Evolutionary conservation across 139 green algal genomes (phyloP), one percentile per base, ranked within the genome.

Genomic region (Mychonastes homosphaera): DNA sequence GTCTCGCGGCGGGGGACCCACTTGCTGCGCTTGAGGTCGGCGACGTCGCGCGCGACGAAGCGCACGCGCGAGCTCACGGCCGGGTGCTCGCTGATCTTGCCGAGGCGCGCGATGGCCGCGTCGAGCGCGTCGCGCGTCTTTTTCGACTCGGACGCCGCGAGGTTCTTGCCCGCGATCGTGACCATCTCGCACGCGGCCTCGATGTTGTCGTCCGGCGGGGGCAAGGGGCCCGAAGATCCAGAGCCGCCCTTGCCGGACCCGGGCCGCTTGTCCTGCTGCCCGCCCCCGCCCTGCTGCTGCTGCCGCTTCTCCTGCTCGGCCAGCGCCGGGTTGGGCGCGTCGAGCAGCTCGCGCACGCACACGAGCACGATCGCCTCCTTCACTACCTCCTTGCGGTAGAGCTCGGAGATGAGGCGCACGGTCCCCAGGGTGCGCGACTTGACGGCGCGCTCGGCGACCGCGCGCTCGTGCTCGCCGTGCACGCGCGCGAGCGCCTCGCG

Each of bases 351-450:
- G 34, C 76, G 52, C 16, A 98, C 73, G 76, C 93, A 97, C 32
- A 83, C 77, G 27, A 90, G 78, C 67, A 97, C 87, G 65, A 99
- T 97, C 67, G 79, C 84, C 74, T 98, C 89, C 35, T 80, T 80
- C 6, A 97, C 80, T 62, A 94, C 82, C 34, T 75, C 70, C 74
- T 95, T 90, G 56, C 89, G 88, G 84, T 90, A 96, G 52, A 99
- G 81, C 83, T 99, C 85, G 41, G 84, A 82, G 50, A 99, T 98
- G 30, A 99, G 85, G 15, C 88, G 78, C 70, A 98, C 88, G 74
- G 92, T 97, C 41, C 92, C 92, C 64, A 97, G 71, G 39, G 84
- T 89, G 28, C 90, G 83, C 70, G 82, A 82, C 75, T 91, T 93
- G 16, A 87, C 81, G 3, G 26, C 30, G 30, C 81, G 76, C 64